phyloP scores from a whole-genome alignment of 176 grass and related monocot species.

The Lolium multiflorum region DNA sequence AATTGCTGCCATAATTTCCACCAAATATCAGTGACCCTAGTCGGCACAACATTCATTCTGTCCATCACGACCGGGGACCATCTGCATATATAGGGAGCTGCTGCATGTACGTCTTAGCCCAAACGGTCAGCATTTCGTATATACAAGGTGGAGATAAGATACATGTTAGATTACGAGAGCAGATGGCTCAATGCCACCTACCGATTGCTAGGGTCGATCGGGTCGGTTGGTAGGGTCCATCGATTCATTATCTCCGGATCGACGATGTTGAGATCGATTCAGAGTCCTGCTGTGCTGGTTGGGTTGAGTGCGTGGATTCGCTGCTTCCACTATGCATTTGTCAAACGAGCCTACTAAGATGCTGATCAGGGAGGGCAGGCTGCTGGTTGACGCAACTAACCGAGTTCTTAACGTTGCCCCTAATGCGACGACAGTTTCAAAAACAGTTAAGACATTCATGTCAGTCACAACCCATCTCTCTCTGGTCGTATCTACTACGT shows the following conservation, averaged over 20 bases:
- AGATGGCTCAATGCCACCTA: constrained; percentile 7
- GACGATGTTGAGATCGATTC: not conserved
- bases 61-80: not conserved
- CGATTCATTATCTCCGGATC: not conserved
- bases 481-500: not conserved
- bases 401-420: not conserved
- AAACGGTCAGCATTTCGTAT: constrained; percentile 29
- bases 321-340: not conserved
- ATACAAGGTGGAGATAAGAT: not conserved
- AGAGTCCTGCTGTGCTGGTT: not conserved
- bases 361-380: not conserved
- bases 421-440: too few species aligned
- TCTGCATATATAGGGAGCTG: too few species aligned
- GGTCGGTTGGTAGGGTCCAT: not conserved
- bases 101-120: too few species aligned
- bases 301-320: not conserved
- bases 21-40: too few species aligned
- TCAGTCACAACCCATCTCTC: not conserved
- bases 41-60: too few species aligned
- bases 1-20: not conserved
- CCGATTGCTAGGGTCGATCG: too few species aligned
- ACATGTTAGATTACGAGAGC: not conserved
- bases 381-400: constrained; percentile 14
- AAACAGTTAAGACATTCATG: not conserved
- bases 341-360: not conserved